These are phyloP conservation scores for Naematelia aurantialba DNA, from an alignment of 768 basidiomycete genomes.

Conservation along the genomic window DNA sequence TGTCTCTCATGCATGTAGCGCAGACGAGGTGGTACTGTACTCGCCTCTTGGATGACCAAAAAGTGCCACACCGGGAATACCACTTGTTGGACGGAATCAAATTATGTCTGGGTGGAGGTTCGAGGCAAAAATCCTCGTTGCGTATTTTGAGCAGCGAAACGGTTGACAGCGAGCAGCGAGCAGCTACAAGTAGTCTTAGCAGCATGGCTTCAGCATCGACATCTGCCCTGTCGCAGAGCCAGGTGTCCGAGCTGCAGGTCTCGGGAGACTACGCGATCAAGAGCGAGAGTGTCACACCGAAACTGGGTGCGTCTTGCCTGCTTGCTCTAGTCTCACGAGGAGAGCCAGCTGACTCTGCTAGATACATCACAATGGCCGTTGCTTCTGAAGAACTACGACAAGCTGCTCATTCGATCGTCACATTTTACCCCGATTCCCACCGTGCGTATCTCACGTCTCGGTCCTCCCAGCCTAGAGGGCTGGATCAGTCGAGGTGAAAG, in stretches of 20 bases:
- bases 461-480: neutral
- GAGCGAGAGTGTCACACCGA: slow-evolving; percentile 47
- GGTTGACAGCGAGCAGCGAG: no score
- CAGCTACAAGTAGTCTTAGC: neutral
- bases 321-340: neutral
- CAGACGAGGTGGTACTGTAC: no score
- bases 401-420: slow-evolving; percentile 84
- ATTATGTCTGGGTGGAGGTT: neutral
- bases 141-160: neutral
- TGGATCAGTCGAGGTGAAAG: no score
- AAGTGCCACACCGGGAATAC: neutral
- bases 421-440: slow-evolving; percentile 98
- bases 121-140: neutral
- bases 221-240: slow-evolving; percentile 22
- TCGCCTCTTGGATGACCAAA: neutral
- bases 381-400: slow-evolving; percentile 98
- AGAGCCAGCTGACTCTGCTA: slow-evolving; percentile 9
- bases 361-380: slow-evolving; percentile 98
- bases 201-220: neutral
- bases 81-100: neutral
- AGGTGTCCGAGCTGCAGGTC: slow-evolving; percentile 45
- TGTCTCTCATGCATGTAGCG: no score
- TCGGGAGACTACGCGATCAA: slow-evolving; percentile 51
- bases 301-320: slow-evolving; percentile 44
- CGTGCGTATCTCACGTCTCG: slow-evolving; percentile 20